Conservation (phyloP, 2,329 filamentous ascomycete genomes). For the Calonectria pseudoturangicola region DNA sequence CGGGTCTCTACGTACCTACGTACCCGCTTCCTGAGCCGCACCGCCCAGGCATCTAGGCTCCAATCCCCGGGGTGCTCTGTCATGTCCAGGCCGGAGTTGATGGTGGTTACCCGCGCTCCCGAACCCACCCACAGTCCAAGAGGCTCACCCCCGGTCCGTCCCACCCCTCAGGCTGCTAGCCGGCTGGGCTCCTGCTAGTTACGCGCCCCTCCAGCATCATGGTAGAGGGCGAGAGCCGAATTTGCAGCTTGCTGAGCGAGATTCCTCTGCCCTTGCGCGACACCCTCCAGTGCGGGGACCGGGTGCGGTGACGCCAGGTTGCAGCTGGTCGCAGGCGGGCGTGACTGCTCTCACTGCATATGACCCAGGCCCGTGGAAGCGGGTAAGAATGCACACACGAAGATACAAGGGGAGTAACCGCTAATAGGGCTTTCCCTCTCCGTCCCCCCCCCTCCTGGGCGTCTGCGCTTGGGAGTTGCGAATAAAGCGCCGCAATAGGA, state of each 20-base stretch:
- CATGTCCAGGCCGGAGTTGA: conserved; percentile 27
- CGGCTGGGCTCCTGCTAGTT: not conserved
- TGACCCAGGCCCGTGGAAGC: conserved; percentile 37
- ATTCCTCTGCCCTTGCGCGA: not conserved
- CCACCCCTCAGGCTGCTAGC: conserved; percentile 9
- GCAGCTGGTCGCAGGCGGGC: not conserved
- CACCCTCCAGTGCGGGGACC: conserved; percentile 5
- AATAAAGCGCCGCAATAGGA: conserved; percentile 3
- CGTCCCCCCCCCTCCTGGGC: not conserved
- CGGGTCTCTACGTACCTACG: conserved; percentile 21
- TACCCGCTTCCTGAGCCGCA: conserved; percentile 52
- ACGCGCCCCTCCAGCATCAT: conserved; percentile 13
- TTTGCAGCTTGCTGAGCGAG: conserved; percentile 1
- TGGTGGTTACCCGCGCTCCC: conserved; percentile 25
- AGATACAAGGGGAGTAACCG: not conserved
- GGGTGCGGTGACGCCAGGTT: conserved; percentile 26
- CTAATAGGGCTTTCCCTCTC: not conserved
- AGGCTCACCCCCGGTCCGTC: conserved; percentile 17
- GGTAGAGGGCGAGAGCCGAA: not conserved
- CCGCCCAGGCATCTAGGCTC: conserved; percentile 50
- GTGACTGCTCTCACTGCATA: conserved; percentile 29
- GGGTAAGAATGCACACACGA: conserved; percentile 20
- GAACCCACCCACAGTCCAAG: conserved; percentile 23
- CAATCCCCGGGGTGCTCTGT: conserved; percentile 48
- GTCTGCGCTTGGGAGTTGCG: not conserved